Percentiles rank a stretch among this genome's conserved stretches.
Evolutionary conservation across 129 eudicot genomes (phyloP).

Genomic region (Flaveria sonorensis): DNA sequence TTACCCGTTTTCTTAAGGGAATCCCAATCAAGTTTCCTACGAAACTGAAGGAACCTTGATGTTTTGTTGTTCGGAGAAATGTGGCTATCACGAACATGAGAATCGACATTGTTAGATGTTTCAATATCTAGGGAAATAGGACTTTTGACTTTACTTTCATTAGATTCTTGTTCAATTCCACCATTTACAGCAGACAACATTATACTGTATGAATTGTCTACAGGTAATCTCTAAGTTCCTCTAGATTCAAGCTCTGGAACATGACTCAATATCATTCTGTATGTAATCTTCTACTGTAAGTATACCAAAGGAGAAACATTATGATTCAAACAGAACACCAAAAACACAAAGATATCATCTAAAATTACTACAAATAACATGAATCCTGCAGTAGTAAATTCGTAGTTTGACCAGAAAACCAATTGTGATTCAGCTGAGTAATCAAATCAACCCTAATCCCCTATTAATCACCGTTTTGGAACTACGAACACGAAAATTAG

Average conservation of each 20-base stretch:
- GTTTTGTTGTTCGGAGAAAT: conserved; percentile 38
- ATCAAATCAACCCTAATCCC: no score
- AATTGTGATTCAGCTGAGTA: no score
- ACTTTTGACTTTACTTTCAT: conserved; percentile 29
- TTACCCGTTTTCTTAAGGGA: conserved; percentile 49
- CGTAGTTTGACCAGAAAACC: conserved; percentile 14
- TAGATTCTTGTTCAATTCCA: conserved; percentile 36
- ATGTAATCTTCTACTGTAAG: no score
- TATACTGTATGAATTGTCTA: conserved; percentile 11
- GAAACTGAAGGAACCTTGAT: conserved; percentile 42
- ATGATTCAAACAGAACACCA: no score
- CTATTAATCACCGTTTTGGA: no score
- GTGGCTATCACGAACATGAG: not conserved
- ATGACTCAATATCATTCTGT: conserved; percentile 11
- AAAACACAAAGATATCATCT: no score
- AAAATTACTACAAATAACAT: not conserved
- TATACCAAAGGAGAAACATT: no score
- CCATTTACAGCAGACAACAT: conserved; percentile 47
- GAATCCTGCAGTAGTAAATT: not conserved
- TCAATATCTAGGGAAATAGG: no score
- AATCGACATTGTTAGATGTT: conserved; percentile 40
- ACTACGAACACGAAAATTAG: not conserved
- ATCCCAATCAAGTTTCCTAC: conserved; percentile 60
- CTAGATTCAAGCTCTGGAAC: conserved; percentile 21
- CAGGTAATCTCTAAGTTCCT: conserved; percentile 16